Evolutionary conservation across 768 basidiomycete genomes (phyloP), one percentile per base, ranked within the genome.

Genomic region (Chalciporus piperatus): DNA sequence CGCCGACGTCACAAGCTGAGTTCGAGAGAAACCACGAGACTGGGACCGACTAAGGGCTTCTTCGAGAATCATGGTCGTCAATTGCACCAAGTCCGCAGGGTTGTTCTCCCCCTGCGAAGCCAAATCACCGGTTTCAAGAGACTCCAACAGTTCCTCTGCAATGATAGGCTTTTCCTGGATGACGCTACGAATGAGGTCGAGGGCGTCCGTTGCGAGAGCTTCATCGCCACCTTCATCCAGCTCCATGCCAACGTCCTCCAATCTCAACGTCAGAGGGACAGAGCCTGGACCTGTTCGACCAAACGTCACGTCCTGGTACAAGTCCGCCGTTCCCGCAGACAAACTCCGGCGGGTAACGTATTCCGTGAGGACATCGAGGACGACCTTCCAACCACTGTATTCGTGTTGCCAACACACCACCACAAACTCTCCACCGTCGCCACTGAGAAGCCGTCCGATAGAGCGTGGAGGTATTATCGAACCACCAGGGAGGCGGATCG

Each of bases 381-480:
- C 69, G 13, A 96, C 66, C 56, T 81, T 87, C 94, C 94, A 97
- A 3, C 89, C 92, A 7, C 87, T 90, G 61, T 92, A 84, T 41
- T 83, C 75, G 56, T 88, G 84, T 55, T 85, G 77, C 94, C 94
- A 97, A 17, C 79, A 76, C 1, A 95, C 78, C 6, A 88, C 84
- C 16, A 81, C 74, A 40, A 57, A 51, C 20, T 90, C 87, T 2
- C 80, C 82, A 4, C 79, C 79, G 47, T 91, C 89, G 10, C 79
- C 77, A 55, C 83, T 91, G 30, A 95, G 74, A 19, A 93, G 74
- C 8, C 81, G 79, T 3, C 91, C 93, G 2, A 73, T 67, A 2
- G 88, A 83, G 19, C 81, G 79, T 6, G 80, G 74, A 20, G 86
- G 85, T 5, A 97, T 75, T 11, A 76, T 76, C 1, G 83, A 82